Evolutionary conservation across 23 red algal species (phyloP), one percentile per base, ranked within the genome.

Genomic region (Gracilaria domingensis): DNA sequence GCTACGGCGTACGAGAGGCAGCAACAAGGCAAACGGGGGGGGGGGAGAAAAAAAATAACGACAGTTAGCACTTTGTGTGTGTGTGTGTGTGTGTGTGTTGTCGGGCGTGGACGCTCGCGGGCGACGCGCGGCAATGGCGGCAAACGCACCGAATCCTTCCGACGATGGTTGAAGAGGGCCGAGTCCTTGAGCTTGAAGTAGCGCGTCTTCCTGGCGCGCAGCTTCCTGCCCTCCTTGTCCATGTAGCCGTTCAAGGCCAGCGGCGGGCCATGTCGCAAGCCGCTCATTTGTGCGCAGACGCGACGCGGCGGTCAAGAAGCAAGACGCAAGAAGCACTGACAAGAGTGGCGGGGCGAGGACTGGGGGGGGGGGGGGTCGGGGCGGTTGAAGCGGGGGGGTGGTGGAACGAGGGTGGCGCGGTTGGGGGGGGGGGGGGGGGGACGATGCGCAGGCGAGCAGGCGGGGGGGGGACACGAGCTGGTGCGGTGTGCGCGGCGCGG

Each of bases 181-280:
- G 73, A 79, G 28, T 95, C 93, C 30, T 80, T 77, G 24, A 95
- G 87, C 45, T 88, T 86, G 62, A 95, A 95, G 76, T 90, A 91
- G 28, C 93, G 86, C 28, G 81, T 92, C 77, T 95, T 95, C 17
- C 88, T 71, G 21, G 73, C 77, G 14, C 83, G 82, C 30, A 95
- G 70, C 79, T 88, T 90, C 3, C 81, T 49, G 30, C 87, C 86
- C 84, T 95, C 93, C 87, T 95, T 95, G 69, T 91, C 93, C 59
- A 95, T 84, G 60, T 90, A 86, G 24, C 93, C 93, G 59, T 83
- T 87, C 87, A 95, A 87, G 56, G 81, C 81, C 67, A 95, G 39
- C 70, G 93, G 93, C 32, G 82, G 73, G 39, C 93, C 93, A 91
- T 91, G 78, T 33, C 86, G 88, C 49, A 95, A 80, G 64, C 33